phyloP scores from a whole-genome alignment of 306 rosid species.

The Quercus suber region DNA sequence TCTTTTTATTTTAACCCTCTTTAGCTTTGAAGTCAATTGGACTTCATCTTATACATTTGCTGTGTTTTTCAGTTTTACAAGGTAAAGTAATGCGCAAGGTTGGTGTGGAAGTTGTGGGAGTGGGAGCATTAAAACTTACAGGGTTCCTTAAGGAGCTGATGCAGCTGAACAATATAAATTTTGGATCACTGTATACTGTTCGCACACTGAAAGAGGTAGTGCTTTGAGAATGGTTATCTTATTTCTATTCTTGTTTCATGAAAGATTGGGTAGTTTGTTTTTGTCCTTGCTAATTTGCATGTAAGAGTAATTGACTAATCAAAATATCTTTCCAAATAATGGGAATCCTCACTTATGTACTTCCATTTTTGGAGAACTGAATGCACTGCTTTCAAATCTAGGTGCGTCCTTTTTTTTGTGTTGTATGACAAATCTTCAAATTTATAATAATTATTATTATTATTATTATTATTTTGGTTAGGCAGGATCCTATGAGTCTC shows the following conservation, averaged over 20 bases:
- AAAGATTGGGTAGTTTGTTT: background rate
- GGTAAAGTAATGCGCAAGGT: slow-evolving; percentile 88
- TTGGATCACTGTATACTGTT: slow-evolving; percentile 73
- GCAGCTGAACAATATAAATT: slow-evolving; percentile 64
- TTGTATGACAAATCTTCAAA: background rate
- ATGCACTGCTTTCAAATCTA: background rate
- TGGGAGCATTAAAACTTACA: slow-evolving; percentile 89
- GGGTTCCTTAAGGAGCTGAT: slow-evolving; percentile 80
- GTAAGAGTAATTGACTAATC: background rate
- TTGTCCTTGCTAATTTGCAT: background rate
- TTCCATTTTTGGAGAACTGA: background rate
- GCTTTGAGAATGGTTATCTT: slow-evolving; percentile 12
- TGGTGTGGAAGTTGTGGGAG: slow-evolving; percentile 84
- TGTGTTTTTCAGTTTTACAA: slow-evolving; percentile 55
- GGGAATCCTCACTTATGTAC: background rate
- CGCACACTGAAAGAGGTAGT: slow-evolving; percentile 81
- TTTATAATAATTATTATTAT: background rate
- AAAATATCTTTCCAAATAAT: background rate
- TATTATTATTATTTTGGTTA: background rate
- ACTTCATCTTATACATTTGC: background rate
- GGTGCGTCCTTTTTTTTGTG: background rate
- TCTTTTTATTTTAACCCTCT: background rate
- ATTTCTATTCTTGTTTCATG: background rate
- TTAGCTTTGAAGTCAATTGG: background rate
- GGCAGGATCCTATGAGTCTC: background rate